phyloP scores from a whole-genome alignment of 1,284 basidiomycete species.

The Fomitopsis palustris region DNA sequence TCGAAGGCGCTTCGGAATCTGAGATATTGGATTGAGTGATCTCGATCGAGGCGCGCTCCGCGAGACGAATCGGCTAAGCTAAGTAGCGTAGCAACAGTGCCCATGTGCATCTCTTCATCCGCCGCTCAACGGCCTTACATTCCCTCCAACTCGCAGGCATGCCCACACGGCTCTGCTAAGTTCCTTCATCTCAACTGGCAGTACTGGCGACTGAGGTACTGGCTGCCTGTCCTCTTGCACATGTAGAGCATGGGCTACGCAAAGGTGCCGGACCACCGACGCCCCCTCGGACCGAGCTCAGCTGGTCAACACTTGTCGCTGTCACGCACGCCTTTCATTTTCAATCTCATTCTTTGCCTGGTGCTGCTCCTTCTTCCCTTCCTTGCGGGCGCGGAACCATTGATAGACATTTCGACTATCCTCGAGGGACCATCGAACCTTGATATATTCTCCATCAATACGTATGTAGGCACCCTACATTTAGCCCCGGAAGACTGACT shows the following conservation, averaged over 20 bases:
- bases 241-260: conserved; percentile 1
- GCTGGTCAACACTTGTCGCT: neutral
- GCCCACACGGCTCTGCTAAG: neutral
- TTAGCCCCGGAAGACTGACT: neutral
- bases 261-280: conserved; percentile 7
- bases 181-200: neutral
- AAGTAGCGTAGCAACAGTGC: neutral
- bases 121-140: neutral
- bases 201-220: neutral
- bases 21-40: neutral
- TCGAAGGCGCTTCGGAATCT: neutral
- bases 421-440: neutral
- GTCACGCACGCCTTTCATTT: neutral
- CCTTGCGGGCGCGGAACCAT: neutral
- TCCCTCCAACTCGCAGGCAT: neutral
- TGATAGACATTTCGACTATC: neutral
- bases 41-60: conserved; percentile 1
- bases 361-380: neutral
- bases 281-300: neutral
- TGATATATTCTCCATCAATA: neutral
- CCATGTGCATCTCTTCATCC: neutral
- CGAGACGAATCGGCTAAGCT: neutral
- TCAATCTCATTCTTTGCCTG: neutral
- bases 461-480: neutral
- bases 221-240: neutral